Conservation (phyloP, 768 basidiomycete genomes). For the Lentinula guzmanii region DNA sequence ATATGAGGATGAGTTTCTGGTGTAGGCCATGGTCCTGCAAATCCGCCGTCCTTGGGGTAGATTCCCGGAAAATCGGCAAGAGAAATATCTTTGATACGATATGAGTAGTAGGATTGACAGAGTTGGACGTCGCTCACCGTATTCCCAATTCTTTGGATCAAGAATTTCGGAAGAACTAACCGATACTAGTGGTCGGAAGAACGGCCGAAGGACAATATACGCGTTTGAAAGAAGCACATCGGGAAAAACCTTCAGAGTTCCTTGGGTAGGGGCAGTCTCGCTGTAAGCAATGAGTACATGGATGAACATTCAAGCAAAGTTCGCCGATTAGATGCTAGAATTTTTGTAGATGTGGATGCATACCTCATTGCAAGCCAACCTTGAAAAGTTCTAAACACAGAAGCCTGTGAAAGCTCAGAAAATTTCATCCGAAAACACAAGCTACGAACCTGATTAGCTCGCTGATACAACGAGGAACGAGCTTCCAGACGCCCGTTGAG, state of each 20-base stretch:
- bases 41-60: slow-evolving; percentile 29
- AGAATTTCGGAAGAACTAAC: slow-evolving; percentile 34
- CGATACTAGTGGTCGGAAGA: slow-evolving; percentile 52
- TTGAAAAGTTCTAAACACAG: slow-evolving; percentile 60
- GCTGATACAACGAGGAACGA: slow-evolving; percentile 56
- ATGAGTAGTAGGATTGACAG: neutral
- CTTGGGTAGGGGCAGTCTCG: slow-evolving; percentile 63
- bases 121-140: slow-evolving; percentile 25
- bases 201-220: slow-evolving; percentile 72
- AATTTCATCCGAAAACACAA: neutral
- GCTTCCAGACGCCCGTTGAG: slow-evolving; percentile 55
- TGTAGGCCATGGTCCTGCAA: slow-evolving; percentile 41
- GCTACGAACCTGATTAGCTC: slow-evolving; percentile 38
- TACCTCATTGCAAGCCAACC: slow-evolving; percentile 74
- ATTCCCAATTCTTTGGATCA: slow-evolving; percentile 46
- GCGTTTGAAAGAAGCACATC: slow-evolving; percentile 61
- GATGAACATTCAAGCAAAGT: neutral
- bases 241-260: slow-evolving; percentile 66
- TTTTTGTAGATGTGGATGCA: neutral
- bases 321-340: no score
- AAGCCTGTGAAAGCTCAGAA: slow-evolving; percentile 23
- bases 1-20: slow-evolving; percentile 35
- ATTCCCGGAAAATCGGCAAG: slow-evolving; percentile 51
- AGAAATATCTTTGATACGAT: slow-evolving; percentile 30
- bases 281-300: slow-evolving; percentile 20